phyloP scores from a whole-genome alignment of 108 stramenopile genomes.

The Stephanodiscus minutulus region DNA sequence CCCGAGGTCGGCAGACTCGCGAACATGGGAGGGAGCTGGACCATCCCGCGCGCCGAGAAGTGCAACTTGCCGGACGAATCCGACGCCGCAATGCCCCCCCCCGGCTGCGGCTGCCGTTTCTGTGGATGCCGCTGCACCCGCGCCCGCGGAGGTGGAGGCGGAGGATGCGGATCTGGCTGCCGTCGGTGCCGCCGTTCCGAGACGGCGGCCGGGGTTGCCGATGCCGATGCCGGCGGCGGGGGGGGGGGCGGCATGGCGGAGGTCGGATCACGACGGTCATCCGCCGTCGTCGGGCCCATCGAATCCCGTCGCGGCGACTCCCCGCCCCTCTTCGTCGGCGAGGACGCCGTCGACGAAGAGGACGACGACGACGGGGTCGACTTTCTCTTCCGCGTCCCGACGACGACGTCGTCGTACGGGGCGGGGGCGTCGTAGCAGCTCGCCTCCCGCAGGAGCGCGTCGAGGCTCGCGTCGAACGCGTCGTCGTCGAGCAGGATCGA shows the following conservation, averaged over 20 bases:
- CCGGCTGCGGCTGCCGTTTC: neutral
- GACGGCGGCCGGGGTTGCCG: neutral
- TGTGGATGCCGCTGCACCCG: neutral
- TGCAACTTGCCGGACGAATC: neutral
- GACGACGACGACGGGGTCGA: neutral
- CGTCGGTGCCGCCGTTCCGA: too few species aligned
- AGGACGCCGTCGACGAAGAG: neutral
- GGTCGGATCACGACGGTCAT: too few species aligned
- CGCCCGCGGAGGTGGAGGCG: too few species aligned
- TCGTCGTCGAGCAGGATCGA: slow-evolving; percentile 25
- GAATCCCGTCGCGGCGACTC: neutral
- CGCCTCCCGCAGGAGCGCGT: slow-evolving; percentile 11
- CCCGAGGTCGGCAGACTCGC: too few species aligned
- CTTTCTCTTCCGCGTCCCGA: slow-evolving; percentile 7
- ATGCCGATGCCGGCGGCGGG: neutral
- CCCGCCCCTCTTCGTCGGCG: too few species aligned
- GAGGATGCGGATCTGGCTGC: too few species aligned
- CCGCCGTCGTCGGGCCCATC: neutral
- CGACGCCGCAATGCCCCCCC: neutral
- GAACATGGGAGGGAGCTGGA: slow-evolving; percentile 18
- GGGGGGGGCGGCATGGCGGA: neutral
- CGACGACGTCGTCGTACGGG: neutral
- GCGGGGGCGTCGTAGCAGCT: neutral
- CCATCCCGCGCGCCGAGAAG: slow-evolving; percentile 10
- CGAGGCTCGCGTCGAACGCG: slow-evolving; percentile 28